A percentile compares a stretch with the other conserved stretches of the same genome.
Evolutionary conservation across 441 rosid species (phyloP).

Genomic region (Hura crepitans): DNA sequence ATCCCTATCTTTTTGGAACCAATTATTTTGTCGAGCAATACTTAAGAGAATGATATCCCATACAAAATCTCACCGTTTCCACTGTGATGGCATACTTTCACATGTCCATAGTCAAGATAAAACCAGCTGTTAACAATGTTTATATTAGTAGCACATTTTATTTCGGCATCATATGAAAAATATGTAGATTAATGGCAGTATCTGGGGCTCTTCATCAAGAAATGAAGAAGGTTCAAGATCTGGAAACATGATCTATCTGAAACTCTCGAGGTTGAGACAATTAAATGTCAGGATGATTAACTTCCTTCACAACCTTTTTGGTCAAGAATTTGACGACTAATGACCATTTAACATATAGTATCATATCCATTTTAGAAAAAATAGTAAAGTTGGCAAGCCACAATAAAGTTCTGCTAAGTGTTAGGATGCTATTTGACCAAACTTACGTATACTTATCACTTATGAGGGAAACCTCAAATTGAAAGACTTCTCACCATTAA

Average conservation of each 20-base stretch:
- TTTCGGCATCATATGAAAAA: neutral
- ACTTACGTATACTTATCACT: neutral
- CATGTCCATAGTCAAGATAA: neutral
- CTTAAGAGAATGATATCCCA: neutral
- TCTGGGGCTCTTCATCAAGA: neutral
- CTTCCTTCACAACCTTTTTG: neutral
- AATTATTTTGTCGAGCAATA: no score
- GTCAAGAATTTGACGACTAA: neutral
- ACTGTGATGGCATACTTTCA: neutral
- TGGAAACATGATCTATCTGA: neutral
- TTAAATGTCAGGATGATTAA: neutral
- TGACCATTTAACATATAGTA: neutral
- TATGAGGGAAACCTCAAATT: conserved; percentile 2
- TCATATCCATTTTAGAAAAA: neutral
- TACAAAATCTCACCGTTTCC: neutral
- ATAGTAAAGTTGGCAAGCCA: neutral
- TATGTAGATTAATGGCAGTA: neutral
- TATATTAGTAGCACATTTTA: neutral
- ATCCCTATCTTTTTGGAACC: no score
- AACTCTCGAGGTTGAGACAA: neutral
- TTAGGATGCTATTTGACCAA: neutral
- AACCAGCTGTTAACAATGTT: neutral
- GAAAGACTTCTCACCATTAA: conserved; percentile 52
- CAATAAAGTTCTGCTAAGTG: neutral
- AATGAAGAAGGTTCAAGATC: neutral